Base-by-base conservation (phyloP, 345 rosid genomes). In the Cardiospermum halicacabum region DNA sequence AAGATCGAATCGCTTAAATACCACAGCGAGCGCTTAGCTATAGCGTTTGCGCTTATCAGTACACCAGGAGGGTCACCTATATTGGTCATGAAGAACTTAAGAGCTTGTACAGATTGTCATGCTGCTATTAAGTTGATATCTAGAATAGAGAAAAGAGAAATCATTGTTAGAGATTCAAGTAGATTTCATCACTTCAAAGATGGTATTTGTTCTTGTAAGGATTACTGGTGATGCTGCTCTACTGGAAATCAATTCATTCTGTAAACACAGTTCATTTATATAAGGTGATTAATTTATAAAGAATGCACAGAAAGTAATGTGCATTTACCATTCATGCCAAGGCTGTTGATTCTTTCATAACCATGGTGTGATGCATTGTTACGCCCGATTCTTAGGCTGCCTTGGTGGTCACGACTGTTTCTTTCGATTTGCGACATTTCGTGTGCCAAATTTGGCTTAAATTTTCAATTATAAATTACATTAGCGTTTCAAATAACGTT, bases 81-180 rank as follows among this genome's bases (percentile, higher is more conserved):
- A 63, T 74, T 88, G 53, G 83, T 93, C 53, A 82, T 88, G 89
- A 93, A 88, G 83, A 93, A 93, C 73, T 72, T 93, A 67, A 73
- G 97, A 70, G 84, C 96, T 36, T 90, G 98, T 69, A 73, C 75
- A 50, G 96, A 90, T 56, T 88, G 98, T 70, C 98, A 93, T 72
- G 83, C 82, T 56, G 91, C 95, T 10, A 93, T 93, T 72, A 90
- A 93, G 76, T 74, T 87, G 53, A 88, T 88, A 27, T 86, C 96
- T 2, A 93, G 85, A 80, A 78, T 88, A 48, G 90, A 81, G 19
- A 70, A 75, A 65, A 82, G 97, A 67, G 91, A 86, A 72, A 91
- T 91, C 24, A 85, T 89, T 18, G 83, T 91, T 9, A 82, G 97
- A 70, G 97, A 94, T 82, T 81, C 92, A 26, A 90, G 84, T 74